phyloP scores from a whole-genome alignment of 2,329 filamentous ascomycete genomes.

The Pseudocercospora macadamiae region DNA sequence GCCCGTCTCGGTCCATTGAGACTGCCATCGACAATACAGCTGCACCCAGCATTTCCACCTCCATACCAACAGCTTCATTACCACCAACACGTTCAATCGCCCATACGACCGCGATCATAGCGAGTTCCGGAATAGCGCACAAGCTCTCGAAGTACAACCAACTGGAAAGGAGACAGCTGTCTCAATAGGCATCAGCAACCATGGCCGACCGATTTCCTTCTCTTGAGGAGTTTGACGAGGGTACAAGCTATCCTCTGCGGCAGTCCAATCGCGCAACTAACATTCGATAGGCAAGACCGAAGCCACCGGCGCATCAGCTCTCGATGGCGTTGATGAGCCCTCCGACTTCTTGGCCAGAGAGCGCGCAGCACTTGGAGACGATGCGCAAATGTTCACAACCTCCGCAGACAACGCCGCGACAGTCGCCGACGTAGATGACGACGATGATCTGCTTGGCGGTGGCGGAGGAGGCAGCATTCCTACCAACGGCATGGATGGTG shows the following conservation, averaged over 20 bases:
- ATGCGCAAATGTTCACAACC: slow-evolving; percentile 86
- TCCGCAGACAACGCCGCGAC: slow-evolving; percentile 68
- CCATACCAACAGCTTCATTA: background rate
- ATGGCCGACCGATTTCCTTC: slow-evolving; percentile 58
- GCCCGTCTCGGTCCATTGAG: background rate
- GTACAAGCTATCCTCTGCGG: slow-evolving; percentile 36
- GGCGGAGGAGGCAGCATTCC: slow-evolving; percentile 44
- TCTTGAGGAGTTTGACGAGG: slow-evolving; percentile 56
- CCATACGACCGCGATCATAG: background rate
- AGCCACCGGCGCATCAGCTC: slow-evolving; percentile 56
- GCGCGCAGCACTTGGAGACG: slow-evolving; percentile 86
- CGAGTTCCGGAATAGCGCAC: background rate
- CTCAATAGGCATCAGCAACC: slow-evolving; percentile 23
- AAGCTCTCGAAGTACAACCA: background rate
- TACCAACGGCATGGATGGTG: slow-evolving; percentile 39
- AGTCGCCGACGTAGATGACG: slow-evolving; percentile 64
- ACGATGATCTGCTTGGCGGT: slow-evolving; percentile 61
- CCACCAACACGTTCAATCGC: background rate
- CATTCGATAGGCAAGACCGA: slow-evolving; percentile 65
- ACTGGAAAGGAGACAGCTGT: slow-evolving; percentile 1
- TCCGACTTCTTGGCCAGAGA: slow-evolving; percentile 92
- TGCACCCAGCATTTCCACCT: background rate
- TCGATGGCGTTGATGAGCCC: slow-evolving; percentile 59
- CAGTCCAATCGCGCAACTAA: slow-evolving; percentile 9
- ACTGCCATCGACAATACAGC: slow-evolving; percentile 3